Percentiles rank a stretch among this genome's conserved stretches.
phyloP scores from a whole-genome alignment of 805 yeast species.

The Ogataea methylovora region DNA sequence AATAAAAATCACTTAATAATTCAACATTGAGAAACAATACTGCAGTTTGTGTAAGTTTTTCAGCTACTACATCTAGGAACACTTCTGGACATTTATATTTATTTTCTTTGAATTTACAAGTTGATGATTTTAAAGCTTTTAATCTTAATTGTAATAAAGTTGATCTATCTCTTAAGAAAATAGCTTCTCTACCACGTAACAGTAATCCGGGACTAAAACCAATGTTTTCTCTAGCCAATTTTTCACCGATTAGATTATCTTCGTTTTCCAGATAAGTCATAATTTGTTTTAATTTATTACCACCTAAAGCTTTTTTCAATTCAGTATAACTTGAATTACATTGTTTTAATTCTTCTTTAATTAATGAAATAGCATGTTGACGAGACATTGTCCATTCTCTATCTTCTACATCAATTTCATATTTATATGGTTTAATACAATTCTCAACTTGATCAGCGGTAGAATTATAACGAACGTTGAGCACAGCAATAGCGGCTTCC shows the following conservation, averaged over 20 bases:
- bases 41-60: constrained; percentile 87
- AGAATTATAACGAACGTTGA: constrained; percentile 71
- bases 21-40: constrained; percentile 91
- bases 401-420: constrained; percentile 93
- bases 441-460: constrained; percentile 99
- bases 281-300: constrained; percentile 76
- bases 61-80: constrained; percentile 85
- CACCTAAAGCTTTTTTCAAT: constrained; percentile 69
- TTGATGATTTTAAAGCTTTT: constrained; percentile 63
- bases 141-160: constrained; percentile 67
- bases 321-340: constrained; percentile 57
- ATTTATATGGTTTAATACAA: constrained; percentile 95
- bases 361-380: constrained; percentile 63
- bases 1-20: constrained; percentile 86
- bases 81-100: constrained; percentile 93
- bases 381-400: constrained; percentile 85
- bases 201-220: constrained; percentile 78
- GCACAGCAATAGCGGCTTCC: constrained; percentile 77
- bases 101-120: constrained; percentile 71
- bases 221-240: constrained; percentile 57
- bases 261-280: constrained; percentile 60
- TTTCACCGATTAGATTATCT: constrained; percentile 25
- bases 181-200: constrained; percentile 75
- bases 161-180: constrained; percentile 69
- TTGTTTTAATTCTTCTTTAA: constrained; percentile 81